Base-by-base conservation (phyloP, 2,329 filamentous ascomycete species). In the Cladosporium cucumerinum region DNA sequence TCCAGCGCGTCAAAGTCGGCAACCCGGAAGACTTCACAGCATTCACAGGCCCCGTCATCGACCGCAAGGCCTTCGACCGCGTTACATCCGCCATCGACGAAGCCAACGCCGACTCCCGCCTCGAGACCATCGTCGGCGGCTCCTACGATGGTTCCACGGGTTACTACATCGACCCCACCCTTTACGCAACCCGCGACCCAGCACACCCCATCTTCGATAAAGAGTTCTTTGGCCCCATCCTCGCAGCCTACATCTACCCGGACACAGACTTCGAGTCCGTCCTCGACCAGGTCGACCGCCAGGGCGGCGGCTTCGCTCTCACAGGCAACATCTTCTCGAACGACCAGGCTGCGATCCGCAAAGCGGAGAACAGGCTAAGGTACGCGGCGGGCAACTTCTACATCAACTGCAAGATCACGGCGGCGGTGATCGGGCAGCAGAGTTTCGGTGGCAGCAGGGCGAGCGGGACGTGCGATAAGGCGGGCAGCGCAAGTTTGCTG, bases 1-100 rank as follows among this genome's bases (percentile, higher is more conserved):
- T 87, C 8, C 81, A 87, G 72, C 85, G 85, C 66, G 84, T 96
- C 60, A 88, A 87, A 72, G 82, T 93, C 61, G 92, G 92, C 63
- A 81, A 84, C 63, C 89, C 91, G 1, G 85, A 86, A 39, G 81
- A 91, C 54, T 89, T 90, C 73, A 81, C 84, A 71, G 92, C 93
- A 82, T 96, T 96, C 81, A 87, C 93, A 73, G 92, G 92, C 11
- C 92, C 92, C 25, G 92, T 96, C 65, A 96, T 96, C 77, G 92
- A 96, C 80, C 84, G 88, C 69, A 85, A 82, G 12, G 90, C 89
- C 12, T 96, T 96, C 84, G 87, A 92, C 77, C 94, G 93, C 78
- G 85, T 96, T 2, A 84, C 86, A 0, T 83, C 84, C 23, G 89
- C 89, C 62, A 96, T 96, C 69, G 90, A 95, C 66, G 86, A 86